Conservation (phyloP, 345 rosid genomes). For the Gossypium thurberi region DNA sequence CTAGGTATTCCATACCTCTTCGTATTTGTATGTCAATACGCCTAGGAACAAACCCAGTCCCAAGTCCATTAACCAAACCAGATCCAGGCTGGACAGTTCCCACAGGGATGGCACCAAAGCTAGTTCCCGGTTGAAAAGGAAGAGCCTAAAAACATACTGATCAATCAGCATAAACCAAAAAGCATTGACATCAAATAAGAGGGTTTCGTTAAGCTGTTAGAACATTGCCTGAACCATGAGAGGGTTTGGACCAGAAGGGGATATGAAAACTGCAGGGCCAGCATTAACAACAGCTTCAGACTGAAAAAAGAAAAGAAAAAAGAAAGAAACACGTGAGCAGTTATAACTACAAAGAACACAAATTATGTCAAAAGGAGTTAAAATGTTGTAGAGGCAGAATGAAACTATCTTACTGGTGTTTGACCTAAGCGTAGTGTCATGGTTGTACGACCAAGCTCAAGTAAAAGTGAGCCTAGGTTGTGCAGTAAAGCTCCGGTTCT, state of each 20-base stretch:
- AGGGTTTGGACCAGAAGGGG: conserved; percentile 67
- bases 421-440: conserved; percentile 71
- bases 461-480: conserved; percentile 63
- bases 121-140: conserved; percentile 55
- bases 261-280: conserved; percentile 71
- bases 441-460: conserved; percentile 74
- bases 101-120: conserved; percentile 42
- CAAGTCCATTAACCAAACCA: conserved; percentile 42
- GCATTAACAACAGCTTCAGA: conserved; percentile 67
- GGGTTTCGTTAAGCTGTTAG: conserved; percentile 2
- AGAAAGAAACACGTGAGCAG: background rate
- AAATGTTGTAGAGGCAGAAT: background rate
- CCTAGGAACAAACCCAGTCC: conserved; percentile 55
- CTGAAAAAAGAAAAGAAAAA: conserved; percentile 31
- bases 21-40: conserved; percentile 77
- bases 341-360: background rate
- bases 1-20: conserved; percentile 40
- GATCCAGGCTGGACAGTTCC: conserved; percentile 47
- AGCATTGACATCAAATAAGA: background rate
- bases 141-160: conserved; percentile 44
- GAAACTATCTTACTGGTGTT: conserved; percentile 43
- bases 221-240: conserved; percentile 57
- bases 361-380: background rate
- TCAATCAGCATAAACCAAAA: conserved; percentile 20
- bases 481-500: conserved; percentile 45